Conservation (phyloP, 257 asterid species). For the Fraxinus excelsior region DNA sequence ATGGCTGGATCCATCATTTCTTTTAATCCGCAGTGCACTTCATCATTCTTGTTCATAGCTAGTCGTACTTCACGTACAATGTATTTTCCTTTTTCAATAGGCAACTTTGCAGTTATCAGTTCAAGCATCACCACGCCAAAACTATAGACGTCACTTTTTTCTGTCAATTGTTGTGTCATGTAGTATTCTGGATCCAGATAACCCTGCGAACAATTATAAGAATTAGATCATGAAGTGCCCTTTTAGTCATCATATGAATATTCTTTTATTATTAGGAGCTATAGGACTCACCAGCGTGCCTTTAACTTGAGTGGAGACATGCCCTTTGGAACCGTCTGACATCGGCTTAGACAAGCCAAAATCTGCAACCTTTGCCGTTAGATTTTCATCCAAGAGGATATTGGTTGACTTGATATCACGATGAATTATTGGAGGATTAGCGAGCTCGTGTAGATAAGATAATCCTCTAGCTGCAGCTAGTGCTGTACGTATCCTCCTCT, state of each 20-base stretch:
- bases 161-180: slow-evolving; percentile 89
- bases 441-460: slow-evolving; percentile 88
- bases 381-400: slow-evolving; percentile 75
- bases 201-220: slow-evolving; percentile 47
- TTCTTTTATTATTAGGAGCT: not conserved
- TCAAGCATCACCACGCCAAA: slow-evolving; percentile 97
- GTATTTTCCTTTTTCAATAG: slow-evolving; percentile 89
- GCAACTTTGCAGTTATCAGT: slow-evolving; percentile 77
- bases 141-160: slow-evolving; percentile 91
- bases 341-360: slow-evolving; percentile 92
- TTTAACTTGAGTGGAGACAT: slow-evolving; percentile 94
- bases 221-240: not conserved
- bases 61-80: slow-evolving; percentile 71
- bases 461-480: slow-evolving; percentile 95
- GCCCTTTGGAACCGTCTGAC: slow-evolving; percentile 78
- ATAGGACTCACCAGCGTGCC: slow-evolving; percentile 74
- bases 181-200: slow-evolving; percentile 94
- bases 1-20: slow-evolving; percentile 69
- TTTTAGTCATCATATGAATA: not conserved
- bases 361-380: slow-evolving; percentile 94
- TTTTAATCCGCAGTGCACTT: slow-evolving; percentile 54
- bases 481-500: slow-evolving; percentile 72
- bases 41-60: slow-evolving; percentile 53
- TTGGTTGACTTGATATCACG: slow-evolving; percentile 87
- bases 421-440: slow-evolving; percentile 92